These are phyloP conservation scores for Microdochium paspali DNA, from an alignment of 2,329 filamentous ascomycete species.

Conservation along the genomic window DNA sequence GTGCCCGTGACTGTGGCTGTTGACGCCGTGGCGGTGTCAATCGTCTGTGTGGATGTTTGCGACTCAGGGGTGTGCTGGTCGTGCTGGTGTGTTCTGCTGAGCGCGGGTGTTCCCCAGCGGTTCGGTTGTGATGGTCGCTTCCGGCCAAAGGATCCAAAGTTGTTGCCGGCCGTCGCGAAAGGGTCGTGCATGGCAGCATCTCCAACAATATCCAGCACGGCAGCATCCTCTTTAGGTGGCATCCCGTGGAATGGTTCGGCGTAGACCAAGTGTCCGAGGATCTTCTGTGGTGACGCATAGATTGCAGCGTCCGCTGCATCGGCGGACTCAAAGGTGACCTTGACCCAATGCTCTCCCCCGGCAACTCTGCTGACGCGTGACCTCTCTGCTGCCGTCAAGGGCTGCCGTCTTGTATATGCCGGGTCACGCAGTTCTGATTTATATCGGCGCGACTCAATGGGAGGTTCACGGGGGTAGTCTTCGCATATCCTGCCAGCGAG, in stretches of 20 bases:
- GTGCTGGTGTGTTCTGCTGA: slow-evolving; percentile 23
- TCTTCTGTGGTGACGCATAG: slow-evolving; percentile 60
- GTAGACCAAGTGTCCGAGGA: slow-evolving; percentile 61
- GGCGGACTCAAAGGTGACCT: slow-evolving; percentile 69
- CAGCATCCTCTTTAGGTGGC: slow-evolving; percentile 53
- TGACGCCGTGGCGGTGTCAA: slow-evolving; percentile 47
- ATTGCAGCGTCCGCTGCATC: slow-evolving; percentile 62
- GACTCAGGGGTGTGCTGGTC: slow-evolving; percentile 19
- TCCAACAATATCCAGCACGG: slow-evolving; percentile 44
- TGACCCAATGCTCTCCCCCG: slow-evolving; percentile 87
- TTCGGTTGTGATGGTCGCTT: slow-evolving; percentile 2
- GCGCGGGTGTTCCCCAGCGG: background rate
- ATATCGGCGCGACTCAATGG: slow-evolving; percentile 58
- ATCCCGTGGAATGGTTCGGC: slow-evolving; percentile 62
- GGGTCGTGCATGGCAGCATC: slow-evolving; percentile 25
- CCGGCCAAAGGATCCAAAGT: background rate
- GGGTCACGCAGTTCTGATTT: slow-evolving; percentile 67
- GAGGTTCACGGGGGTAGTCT: slow-evolving; percentile 84
- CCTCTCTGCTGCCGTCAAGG: slow-evolving; percentile 63
- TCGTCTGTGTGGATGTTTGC: slow-evolving; percentile 42
- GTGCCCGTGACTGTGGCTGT: slow-evolving; percentile 33
- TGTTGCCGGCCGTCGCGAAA: slow-evolving; percentile 1
- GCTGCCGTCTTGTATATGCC: slow-evolving; percentile 54
- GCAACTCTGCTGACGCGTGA: slow-evolving; percentile 72
- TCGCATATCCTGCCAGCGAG: slow-evolving; percentile 83